Evolutionary conservation across 495 filamentous ascomycete species (phyloP), one percentile per base, ranked within the genome.

Genomic region (Lichenothelia convexa): DNA sequence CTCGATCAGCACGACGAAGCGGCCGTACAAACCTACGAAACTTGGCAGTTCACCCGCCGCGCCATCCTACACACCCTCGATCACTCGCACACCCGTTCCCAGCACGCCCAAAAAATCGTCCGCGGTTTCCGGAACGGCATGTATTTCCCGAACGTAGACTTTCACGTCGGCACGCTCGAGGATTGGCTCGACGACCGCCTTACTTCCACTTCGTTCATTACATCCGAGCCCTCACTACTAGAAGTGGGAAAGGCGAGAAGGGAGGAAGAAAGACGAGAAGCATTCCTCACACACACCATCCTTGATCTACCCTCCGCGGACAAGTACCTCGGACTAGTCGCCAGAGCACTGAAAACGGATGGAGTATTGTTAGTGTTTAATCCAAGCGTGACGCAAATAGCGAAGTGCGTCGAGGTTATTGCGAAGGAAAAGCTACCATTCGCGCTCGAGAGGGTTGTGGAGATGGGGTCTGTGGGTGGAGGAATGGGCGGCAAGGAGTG

Each of bases 361-460:
- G 80, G 77, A 1, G 46, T 65, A 3, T 53, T 87, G 1, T 57
- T 71, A 18, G 68, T 80, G 13, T 87, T 80, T 50, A 71, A 68
- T 52, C 80, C 80, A 2, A 80, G 70, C 42, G 70, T 87, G 39
- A 82, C 77, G 4, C 81, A 86, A 54, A 78, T 86, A 39, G 66
- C 60, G 23, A 59, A 67, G 1, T 72, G 69, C 34, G 53, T 82
- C 27, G 56, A 66, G 34, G 33, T 56, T 11, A 65, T 78, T 21
- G 67, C 60, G 29, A 44, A 57, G 8, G 44, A 66, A 15, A 56
- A 45, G 13, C 41, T 80, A 29, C 67, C 68, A 1, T 58, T 81
- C 19, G 51, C 65, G 3, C 56, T 75, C 35, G 75, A 81, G 30
- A 59, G 56, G 41, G 70, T 74, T 2, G 44, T 84, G 12, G 80